These are phyloP conservation scores for Yarrowia osloensis DNA, from an alignment of 805 yeast species.

Conservation along the genomic window DNA sequence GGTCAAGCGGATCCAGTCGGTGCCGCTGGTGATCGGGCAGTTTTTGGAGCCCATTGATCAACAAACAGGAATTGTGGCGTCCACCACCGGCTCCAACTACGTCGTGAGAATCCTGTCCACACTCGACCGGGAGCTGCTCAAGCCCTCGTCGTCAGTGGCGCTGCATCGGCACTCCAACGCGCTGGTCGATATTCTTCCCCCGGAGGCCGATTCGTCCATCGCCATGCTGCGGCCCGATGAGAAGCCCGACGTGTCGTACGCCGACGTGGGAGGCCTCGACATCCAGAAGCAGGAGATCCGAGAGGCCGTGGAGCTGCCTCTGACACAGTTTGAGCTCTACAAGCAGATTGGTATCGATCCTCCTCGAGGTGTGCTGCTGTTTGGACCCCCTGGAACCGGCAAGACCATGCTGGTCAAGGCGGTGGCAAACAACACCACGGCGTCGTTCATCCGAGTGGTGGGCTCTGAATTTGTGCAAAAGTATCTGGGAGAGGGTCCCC, in stretches of 20 bases:
- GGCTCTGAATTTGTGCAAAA: slow-evolving; percentile 99
- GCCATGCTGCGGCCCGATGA: slow-evolving; percentile 94
- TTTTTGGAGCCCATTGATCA: slow-evolving; percentile 97
- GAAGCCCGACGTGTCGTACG: slow-evolving; percentile 93
- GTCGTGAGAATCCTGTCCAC: slow-evolving; percentile 95
- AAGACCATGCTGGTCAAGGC: slow-evolving; percentile 99
- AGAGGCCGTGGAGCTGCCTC: slow-evolving; percentile 96
- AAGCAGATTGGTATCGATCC: slow-evolving; percentile 98
- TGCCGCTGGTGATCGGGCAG: slow-evolving; percentile 97
- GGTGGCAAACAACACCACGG: slow-evolving; percentile 94
- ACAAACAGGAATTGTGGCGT: slow-evolving; percentile 92
- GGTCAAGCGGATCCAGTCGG: slow-evolving; percentile 95
- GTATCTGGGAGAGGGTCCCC: slow-evolving; percentile 98
- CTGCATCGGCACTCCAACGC: slow-evolving; percentile 98
- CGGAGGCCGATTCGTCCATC: slow-evolving; percentile 96
- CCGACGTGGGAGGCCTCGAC: slow-evolving; percentile 98
- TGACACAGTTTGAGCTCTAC: slow-evolving; percentile 92
- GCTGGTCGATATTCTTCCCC: slow-evolving; percentile 93
- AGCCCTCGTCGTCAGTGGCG: slow-evolving; percentile 94
- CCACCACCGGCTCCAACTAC: slow-evolving; percentile 96
- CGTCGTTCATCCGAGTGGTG: slow-evolving; percentile 92
- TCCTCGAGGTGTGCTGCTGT: slow-evolving; percentile 93
- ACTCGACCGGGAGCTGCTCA: slow-evolving; percentile 87
- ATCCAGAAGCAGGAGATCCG: slow-evolving; percentile 99
- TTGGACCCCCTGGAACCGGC: slow-evolving; percentile 99